Conservation (phyloP, 345 rosid genomes). For the Hevea brasiliensis region DNA sequence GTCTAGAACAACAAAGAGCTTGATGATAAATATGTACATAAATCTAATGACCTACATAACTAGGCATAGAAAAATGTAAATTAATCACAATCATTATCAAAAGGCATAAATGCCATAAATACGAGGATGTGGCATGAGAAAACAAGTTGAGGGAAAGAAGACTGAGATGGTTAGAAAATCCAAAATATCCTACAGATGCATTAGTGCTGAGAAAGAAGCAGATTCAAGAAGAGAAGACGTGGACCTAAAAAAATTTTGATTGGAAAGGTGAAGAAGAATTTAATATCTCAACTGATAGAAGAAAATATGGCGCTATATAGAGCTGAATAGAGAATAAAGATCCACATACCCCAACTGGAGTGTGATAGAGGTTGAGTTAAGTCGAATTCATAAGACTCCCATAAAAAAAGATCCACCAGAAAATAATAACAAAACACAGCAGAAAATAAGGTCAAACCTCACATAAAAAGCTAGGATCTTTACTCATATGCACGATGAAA, state of each 20-base stretch:
- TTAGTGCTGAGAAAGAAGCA: background rate
- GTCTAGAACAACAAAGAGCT: slow-evolving; percentile 46
- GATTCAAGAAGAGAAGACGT: background rate
- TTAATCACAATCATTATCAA: background rate
- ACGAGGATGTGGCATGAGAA: background rate
- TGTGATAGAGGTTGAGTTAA: background rate
- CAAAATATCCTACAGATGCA: background rate
- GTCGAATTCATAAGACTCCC: background rate
- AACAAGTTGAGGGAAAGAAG: background rate
- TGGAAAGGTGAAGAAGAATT: background rate
- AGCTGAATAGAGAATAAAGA: background rate
- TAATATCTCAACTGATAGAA: background rate
- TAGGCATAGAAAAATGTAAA: background rate
- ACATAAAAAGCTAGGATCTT: background rate
- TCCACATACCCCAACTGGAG: background rate
- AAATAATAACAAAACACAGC: too few species aligned
- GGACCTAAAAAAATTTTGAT: background rate
- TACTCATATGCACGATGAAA: background rate
- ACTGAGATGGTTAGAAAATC: background rate
- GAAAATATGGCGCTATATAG: background rate
- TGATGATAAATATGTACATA: background rate
- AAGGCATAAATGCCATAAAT: background rate
- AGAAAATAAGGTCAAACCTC: background rate
- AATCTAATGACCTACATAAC: background rate
- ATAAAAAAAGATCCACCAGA: background rate